These are phyloP conservation scores for Quercus suber DNA, from an alignment of 306 rosid genomes.

Conservation along the genomic window DNA sequence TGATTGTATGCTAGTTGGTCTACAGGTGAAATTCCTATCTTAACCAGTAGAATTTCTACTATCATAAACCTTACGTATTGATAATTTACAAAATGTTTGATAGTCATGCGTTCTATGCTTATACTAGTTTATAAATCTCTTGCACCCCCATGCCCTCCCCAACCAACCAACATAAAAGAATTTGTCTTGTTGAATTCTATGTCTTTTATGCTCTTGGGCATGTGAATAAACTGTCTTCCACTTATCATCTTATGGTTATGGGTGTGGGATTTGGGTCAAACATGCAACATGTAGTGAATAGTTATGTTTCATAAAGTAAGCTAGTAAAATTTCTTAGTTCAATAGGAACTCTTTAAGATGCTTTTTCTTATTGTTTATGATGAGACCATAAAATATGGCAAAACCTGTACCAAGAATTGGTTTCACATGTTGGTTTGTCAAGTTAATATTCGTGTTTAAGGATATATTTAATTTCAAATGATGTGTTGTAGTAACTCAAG, in stretches of 20 bases:
- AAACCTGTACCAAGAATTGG: no score
- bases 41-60: neutral
- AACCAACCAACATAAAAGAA: neutral
- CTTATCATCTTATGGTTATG: neutral
- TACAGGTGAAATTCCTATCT: constrained; percentile 62
- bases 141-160: no score
- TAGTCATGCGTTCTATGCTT: neutral
- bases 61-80: neutral
- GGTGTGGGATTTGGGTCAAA: neutral
- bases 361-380: no score
- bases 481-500: no score
- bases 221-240: neutral
- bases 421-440: neutral
- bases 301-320: neutral
- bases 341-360: neutral
- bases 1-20: constrained; percentile 91
- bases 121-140: no score
- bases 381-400: no score
- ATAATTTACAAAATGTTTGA: neutral
- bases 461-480: no score
- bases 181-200: neutral
- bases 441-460: no score
- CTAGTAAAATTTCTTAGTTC: neutral
- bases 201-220: neutral
- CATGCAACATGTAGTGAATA: neutral